phyloP scores from a whole-genome alignment of 2,329 filamentous ascomycete genomes.

The Zalaria obscura region DNA sequence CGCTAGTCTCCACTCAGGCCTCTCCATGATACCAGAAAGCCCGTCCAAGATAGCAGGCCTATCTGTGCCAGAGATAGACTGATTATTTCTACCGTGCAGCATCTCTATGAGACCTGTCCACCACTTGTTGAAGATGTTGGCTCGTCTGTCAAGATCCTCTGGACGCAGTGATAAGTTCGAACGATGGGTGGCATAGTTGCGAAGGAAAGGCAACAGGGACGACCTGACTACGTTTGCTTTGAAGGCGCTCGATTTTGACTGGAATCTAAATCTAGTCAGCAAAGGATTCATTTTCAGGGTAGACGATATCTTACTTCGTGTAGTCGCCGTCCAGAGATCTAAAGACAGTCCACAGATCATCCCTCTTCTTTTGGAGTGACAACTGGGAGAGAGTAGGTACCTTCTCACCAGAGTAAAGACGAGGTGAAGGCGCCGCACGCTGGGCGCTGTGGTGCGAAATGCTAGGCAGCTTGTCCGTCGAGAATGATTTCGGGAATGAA shows the following conservation, averaged over 20 bases:
- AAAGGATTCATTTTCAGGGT: constrained; percentile 6
- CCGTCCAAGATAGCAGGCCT: constrained; percentile 68
- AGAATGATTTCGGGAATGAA: constrained; percentile 33
- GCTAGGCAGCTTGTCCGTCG: constrained; percentile 29
- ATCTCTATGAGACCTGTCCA: constrained; percentile 74
- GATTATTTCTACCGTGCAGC: constrained; percentile 59
- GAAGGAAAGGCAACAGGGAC: constrained; percentile 62
- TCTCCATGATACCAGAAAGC: constrained; percentile 68
- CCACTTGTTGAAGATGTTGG: constrained; percentile 77
- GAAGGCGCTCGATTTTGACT: constrained; percentile 55
- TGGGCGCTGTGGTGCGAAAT: constrained; percentile 16
- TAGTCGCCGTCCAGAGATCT: constrained; percentile 54
- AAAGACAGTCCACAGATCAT: constrained; percentile 57
- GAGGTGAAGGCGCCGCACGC: constrained; percentile 28
- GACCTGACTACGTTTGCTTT: constrained; percentile 64
- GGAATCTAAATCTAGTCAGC: constrained; percentile 37
- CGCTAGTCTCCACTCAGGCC: constrained; percentile 71
- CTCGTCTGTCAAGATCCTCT: constrained; percentile 70
- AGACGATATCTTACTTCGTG: constrained; percentile 38
- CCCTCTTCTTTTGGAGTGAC: constrained; percentile 39
- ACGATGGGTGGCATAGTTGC: constrained; percentile 51
- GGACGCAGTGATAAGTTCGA: constrained; percentile 53
- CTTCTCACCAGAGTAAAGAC: constrained; percentile 25
- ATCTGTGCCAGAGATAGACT: constrained; percentile 72
- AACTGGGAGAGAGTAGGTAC: constrained; percentile 13